Base-by-base conservation (phyloP, 352 stramenopile species). In the Elongisporangium prolatum region DNA sequence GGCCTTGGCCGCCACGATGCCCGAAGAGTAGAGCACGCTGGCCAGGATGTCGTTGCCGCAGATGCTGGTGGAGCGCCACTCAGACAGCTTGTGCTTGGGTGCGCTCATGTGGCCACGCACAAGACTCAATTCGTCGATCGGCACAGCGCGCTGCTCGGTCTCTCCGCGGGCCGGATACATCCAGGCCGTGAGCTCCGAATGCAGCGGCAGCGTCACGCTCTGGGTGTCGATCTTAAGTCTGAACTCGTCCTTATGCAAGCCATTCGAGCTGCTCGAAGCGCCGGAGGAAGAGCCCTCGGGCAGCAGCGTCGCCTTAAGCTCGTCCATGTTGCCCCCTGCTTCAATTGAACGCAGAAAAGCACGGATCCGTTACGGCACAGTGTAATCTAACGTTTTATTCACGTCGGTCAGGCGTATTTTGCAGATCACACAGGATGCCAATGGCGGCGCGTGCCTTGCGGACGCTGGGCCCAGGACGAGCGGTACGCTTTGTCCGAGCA, bases 21-120 rank as follows among this genome's bases (percentile, higher is more conserved):
- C 79, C 14, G 80, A 80, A 20, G 80, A 89, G 60, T 96, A 96
- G 18, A 96, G 75, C 21, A 88, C 89, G 55, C 81, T 96, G 40
- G 80, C 84, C n/a, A 97, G 61, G 57, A 98, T 96, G 53, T 98
- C 91, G 58, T 98, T 98, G 13, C 91, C 91, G 56, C 84, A 96
- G 57, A 98, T 97, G 34, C 85, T 84, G 5, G 91, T 97, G 14
- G 90, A 89, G 25, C 80, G 78, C 75, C 88, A 95, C 69, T 97
- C 80, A 24, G 75, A 66, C 21, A 97, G 68, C 57, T 69, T 59
- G 14, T 70, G 60, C 24, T 68, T 62, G 0, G 68, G 68, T 16
- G 44, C 47, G 10, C 71, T 56, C 4, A 83, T 57, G 6, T 55
- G 56, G 3, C 63, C 57, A 20, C 67, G 70, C 14, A 74, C 70